phyloP scores from a whole-genome alignment of 2,329 filamentous ascomycete species.

The Cadophora luteo-olivacea region DNA sequence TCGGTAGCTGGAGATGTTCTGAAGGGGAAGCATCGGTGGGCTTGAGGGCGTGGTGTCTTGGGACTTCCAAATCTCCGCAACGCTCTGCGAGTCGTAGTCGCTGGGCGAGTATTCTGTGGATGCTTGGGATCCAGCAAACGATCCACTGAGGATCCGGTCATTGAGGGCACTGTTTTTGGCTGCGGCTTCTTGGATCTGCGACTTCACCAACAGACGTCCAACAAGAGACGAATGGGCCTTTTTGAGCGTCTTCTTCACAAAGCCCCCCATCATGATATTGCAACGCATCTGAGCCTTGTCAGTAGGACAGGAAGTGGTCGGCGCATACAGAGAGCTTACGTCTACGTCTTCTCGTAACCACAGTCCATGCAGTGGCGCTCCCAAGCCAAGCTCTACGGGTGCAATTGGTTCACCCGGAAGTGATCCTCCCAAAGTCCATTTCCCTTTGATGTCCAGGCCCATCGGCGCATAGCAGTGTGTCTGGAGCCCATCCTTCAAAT shows the following conservation, averaged over 20 bases:
- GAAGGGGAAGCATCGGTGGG: not conserved
- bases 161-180: constrained; percentile 28
- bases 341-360: constrained; percentile 88
- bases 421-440: constrained; percentile 78
- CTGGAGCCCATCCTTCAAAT: constrained; percentile 74
- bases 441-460: constrained; percentile 78
- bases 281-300: constrained; percentile 63
- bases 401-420: constrained; percentile 73
- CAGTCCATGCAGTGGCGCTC: constrained; percentile 70
- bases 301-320: not conserved
- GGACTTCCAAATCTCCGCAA: not conserved
- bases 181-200: constrained; percentile 45
- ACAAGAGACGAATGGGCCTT: constrained; percentile 77
- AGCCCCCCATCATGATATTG: constrained; percentile 75
- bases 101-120: constrained; percentile 18
- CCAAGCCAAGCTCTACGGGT: constrained; percentile 69
- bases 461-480: constrained; percentile 86
- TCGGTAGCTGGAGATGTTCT: constrained; percentile 1
- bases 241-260: constrained; percentile 84
- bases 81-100: constrained; percentile 16
- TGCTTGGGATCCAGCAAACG: constrained; percentile 13
- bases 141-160: not conserved
- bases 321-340: constrained; percentile 12
- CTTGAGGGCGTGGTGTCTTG: not conserved
- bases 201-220: constrained; percentile 63